Base-by-base conservation (phyloP, 1,139 yeast genomes). In the Kodamaea derodonti region DNA sequence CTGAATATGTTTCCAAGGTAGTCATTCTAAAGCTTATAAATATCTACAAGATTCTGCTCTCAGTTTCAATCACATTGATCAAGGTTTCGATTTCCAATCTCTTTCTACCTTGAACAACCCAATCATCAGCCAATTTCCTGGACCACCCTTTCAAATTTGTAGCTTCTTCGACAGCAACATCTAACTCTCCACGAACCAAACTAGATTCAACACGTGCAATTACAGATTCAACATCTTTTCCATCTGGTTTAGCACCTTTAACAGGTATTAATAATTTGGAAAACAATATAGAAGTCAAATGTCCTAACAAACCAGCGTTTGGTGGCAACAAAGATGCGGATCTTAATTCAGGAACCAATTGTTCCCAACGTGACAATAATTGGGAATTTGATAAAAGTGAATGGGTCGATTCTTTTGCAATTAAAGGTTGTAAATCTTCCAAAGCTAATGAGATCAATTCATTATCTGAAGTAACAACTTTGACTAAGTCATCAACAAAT, bases 291-390 rank as follows among this genome's bases (percentile, higher is more conserved):
- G 97, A 90, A 8, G 95, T 75, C 34, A 88, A 60, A 60, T 92
- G 97, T 29, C 97, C 97, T 49, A 92, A 75, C 39, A 92, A 75
- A 51, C 98, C 98, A 22, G 98, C 95, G 56, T 90, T 85, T 49
- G 95, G 95, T 34, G 97, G 97, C 43, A 86, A 74, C 48, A 88
- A 65, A 10, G 96, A 81, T 8, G 95, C 92, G 20, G 88, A 79
- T 60, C 95, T 81, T 54, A 92, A 78, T 61, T 90, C 95, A 14
- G 95, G 95, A 14, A 77, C 81, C 41, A 92, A 71, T 39, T 80
- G 67, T 46, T 80, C 78, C 84, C 92, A 84, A 58, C 88, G 75
- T 33, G 78, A 58, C 46, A 75, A 65, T 48, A 88, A 72, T 52
- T 92, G 92, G n/a, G 88, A 54, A 39, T 64, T 70, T 11, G 79